These are phyloP conservation scores for Myriosclerotinia scirpicola DNA, from an alignment of 2,329 filamentous ascomycete species.

Conservation along the genomic window DNA sequence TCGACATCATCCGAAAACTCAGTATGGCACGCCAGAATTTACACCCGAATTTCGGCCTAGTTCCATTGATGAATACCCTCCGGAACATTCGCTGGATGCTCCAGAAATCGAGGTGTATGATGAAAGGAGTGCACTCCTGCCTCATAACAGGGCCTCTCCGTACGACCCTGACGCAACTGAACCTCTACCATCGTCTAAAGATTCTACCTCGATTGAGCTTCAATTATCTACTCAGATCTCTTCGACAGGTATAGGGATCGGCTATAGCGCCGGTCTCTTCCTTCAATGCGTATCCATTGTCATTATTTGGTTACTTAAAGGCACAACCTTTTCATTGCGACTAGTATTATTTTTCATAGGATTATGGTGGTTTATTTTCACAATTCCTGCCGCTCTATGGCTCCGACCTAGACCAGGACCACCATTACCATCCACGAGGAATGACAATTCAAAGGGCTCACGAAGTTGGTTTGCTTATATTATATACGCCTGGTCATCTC, in stretches of 20 bases:
- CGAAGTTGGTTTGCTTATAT: conserved; percentile 67
- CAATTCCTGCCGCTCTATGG: conserved; percentile 84
- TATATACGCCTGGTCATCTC: conserved; percentile 78
- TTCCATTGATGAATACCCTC: conserved; percentile 27
- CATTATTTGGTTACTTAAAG: conserved; percentile 70
- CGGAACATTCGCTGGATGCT: conserved; percentile 22
- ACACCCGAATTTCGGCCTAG: conserved; percentile 35
- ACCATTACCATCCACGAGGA: conserved; percentile 55
- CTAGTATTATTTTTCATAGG: conserved; percentile 86
- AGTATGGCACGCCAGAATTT: conserved; percentile 34
- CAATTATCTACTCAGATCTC: conserved; percentile 87
- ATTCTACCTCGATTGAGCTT: conserved; percentile 64
- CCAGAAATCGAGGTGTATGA: conserved; percentile 39
- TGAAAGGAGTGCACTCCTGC: conserved; percentile 51
- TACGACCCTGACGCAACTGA: conserved; percentile 27
- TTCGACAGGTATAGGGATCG: conserved; percentile 88
- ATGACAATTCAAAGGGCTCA: conserved; percentile 28
- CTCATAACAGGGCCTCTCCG: conserved; percentile 1
- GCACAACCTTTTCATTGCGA: conserved; percentile 80
- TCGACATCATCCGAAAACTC: conserved; percentile 64
- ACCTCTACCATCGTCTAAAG: conserved; percentile 47
- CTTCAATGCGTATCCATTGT: conserved; percentile 80
- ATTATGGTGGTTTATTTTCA: conserved; percentile 90
- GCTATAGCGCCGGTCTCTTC: conserved; percentile 83
- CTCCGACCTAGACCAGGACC: conserved; percentile 86